Conservation (phyloP, 257 asterid genomes). For the Salvia rosmarinus region DNA sequence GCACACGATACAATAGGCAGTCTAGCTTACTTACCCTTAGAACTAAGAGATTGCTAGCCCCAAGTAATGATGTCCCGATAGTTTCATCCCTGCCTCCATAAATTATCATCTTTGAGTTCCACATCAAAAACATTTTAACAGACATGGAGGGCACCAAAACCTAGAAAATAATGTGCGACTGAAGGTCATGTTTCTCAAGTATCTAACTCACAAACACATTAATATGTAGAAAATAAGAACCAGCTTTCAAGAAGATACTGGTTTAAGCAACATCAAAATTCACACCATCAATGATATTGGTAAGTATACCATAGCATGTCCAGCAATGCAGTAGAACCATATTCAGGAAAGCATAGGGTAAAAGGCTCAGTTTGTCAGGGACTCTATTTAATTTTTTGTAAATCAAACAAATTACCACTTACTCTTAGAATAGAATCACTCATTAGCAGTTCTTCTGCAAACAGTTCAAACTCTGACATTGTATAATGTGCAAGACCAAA, state of each 20-base stretch:
- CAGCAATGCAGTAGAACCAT: conserved; percentile 13
- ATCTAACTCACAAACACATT: neutral
- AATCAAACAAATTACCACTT: conserved; percentile 33
- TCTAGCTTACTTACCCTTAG: conserved; percentile 64
- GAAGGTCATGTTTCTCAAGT: conserved; percentile 22
- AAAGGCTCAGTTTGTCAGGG: neutral
- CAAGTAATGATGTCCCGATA: conserved; percentile 92
- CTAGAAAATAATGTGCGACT: conserved; percentile 45
- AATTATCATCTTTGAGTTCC: conserved; percentile 89
- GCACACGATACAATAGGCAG: conserved; percentile 24
- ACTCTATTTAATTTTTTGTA: conserved; percentile 20
- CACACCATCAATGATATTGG: conserved; percentile 10
- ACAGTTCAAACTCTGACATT: conserved; percentile 90
- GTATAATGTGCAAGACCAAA: conserved; percentile 91
- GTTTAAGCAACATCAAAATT: conserved; percentile 11
- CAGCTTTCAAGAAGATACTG: conserved; percentile 25
- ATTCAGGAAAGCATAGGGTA: neutral
- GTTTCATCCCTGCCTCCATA: conserved; percentile 96
- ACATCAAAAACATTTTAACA: conserved; percentile 94
- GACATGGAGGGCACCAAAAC: conserved; percentile 99
- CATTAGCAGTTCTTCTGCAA: conserved; percentile 98
- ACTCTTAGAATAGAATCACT: conserved; percentile 89
- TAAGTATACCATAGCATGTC: conserved; percentile 3
- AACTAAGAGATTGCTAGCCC: conserved; percentile 95
- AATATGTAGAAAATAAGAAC: conserved; percentile 16